Evolutionary conservation across 1,284 basidiomycete species (phyloP).

Genomic region (Fomitopsis betulina): DNA sequence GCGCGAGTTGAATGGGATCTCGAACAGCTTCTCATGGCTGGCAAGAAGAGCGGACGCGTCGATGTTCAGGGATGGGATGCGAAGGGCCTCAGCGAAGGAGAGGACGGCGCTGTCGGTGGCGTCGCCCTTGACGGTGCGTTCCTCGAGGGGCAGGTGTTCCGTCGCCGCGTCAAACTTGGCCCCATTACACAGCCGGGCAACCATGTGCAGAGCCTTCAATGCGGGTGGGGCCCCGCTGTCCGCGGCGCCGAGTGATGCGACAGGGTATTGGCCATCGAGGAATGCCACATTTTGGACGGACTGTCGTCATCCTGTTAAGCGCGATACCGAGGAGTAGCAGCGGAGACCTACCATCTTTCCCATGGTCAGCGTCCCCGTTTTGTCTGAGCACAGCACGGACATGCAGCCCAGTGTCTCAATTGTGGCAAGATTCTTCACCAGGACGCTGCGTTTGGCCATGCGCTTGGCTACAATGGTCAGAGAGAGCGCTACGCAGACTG

Average conservation of each 20-base stretch:
- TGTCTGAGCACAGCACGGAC: conserved; percentile 35
- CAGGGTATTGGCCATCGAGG: conserved; percentile 30
- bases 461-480: conserved; percentile 46
- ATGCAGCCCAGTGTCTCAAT: conserved; percentile 59
- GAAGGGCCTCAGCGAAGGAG: conserved; percentile 51
- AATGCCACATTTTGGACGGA: conserved; percentile 40
- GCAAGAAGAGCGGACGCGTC: conserved; percentile 20
- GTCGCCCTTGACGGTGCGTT: conserved; percentile 66
- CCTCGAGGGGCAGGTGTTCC: too few relatives aligned
- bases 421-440: conserved; percentile 57
- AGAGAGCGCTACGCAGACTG: conserved; percentile 45
- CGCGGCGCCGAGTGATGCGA: conserved; percentile 24
- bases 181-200: conserved; percentile 58
- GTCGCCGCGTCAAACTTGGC: conserved; percentile 61
- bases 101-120: conserved; percentile 62
- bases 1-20: conserved; percentile 59
- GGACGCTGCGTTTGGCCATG: conserved; percentile 47
- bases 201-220: conserved; percentile 37
- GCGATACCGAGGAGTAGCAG: background rate
- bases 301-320: too few relatives aligned
- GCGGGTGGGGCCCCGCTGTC: too few relatives aligned
- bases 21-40: conserved; percentile 31
- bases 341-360: conserved; percentile 21
- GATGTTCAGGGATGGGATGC: conserved; percentile 16
- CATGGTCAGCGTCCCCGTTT: conserved; percentile 22